phyloP scores from a whole-genome alignment of 345 rosid genomes.

The Bruguiera gymnorhiza region DNA sequence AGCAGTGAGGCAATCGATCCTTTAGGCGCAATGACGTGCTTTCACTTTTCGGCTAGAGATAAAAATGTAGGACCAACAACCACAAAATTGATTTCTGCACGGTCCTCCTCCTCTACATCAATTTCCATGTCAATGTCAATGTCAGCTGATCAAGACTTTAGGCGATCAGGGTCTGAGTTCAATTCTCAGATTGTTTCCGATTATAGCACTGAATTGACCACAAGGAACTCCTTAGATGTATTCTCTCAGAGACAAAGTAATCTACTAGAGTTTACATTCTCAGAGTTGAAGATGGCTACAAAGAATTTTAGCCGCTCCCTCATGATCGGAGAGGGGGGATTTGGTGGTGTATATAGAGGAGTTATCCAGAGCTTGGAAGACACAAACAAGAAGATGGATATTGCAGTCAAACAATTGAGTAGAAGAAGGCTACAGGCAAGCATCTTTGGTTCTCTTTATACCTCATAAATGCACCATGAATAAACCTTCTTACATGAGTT shows the following conservation, averaged over 20 bases:
- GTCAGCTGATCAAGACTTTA: slow-evolving; percentile 46
- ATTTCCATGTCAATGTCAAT: slow-evolving; percentile 40
- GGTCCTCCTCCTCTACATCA: slow-evolving; percentile 21
- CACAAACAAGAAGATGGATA: slow-evolving; percentile 62
- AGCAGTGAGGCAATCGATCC: slow-evolving; percentile 34
- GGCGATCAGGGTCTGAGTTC: slow-evolving; percentile 68
- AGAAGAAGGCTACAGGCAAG: slow-evolving; percentile 87
- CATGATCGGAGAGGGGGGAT: slow-evolving; percentile 96
- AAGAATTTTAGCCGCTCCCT: slow-evolving; percentile 86
- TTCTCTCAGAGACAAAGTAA: slow-evolving; percentile 70
- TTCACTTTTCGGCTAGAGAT: slow-evolving; percentile 41
- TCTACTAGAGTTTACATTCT: slow-evolving; percentile 63
- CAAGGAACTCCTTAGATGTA: slow-evolving; percentile 55
- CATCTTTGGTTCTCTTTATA: neutral
- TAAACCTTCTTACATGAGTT: no score
- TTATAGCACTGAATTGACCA: slow-evolving; percentile 60
- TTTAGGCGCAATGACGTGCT: slow-evolving; percentile 64
- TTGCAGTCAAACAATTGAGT: slow-evolving; percentile 91
- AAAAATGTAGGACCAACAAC: slow-evolving; percentile 49
- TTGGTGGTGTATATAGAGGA: slow-evolving; percentile 80
- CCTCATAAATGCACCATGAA: neutral
- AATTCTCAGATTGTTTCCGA: slow-evolving; percentile 65
- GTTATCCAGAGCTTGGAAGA: slow-evolving; percentile 55
- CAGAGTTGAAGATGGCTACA: slow-evolving; percentile 75
- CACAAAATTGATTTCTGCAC: slow-evolving; percentile 47